A percentile compares a stretch with the other conserved stretches of the same genome.
Evolutionary conservation across 1,284 basidiomycete species (phyloP).

Genomic region (Puccinia triticina): DNA sequence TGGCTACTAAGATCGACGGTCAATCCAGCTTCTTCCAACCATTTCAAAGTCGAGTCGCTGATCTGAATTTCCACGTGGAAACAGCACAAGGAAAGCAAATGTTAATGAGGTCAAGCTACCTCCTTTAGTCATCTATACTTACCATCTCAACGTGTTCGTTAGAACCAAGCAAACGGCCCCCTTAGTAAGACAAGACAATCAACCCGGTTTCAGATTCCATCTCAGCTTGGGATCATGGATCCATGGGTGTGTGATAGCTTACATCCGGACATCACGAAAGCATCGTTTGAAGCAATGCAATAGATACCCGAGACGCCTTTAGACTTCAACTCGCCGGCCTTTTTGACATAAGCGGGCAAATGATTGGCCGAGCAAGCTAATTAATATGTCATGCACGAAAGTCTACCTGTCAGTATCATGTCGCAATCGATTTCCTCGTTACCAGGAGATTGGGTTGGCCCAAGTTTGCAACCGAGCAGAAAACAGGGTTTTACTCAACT

Average conservation of each 20-base stretch:
- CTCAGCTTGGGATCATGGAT: background rate
- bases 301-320: slow-evolving; percentile 42
- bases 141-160: slow-evolving; percentile 47
- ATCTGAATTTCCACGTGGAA: slow-evolving; percentile 13
- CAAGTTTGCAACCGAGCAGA: background rate
- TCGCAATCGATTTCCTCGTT: background rate
- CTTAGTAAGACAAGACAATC: background rate
- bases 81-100: background rate
- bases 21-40: slow-evolving; percentile 43
- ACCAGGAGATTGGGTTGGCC: background rate
- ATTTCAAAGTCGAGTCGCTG: slow-evolving; percentile 41
- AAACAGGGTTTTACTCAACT: slow-evolving; percentile 1
- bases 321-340: slow-evolving; percentile 37
- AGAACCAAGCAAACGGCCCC: slow-evolving; percentile 37
- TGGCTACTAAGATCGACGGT: slow-evolving; percentile 35
- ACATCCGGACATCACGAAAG: slow-evolving; percentile 49
- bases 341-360: slow-evolving; percentile 31
- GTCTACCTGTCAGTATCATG: background rate
- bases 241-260: background rate
- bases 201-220: background rate
- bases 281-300: slow-evolving; percentile 46
- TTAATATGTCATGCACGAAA: background rate
- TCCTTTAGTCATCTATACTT: background rate
- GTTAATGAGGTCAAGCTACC: background rate
- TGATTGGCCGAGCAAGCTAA: slow-evolving; percentile 45